phyloP scores from a whole-genome alignment of 78 protist species.

The Dictyostelium brefeldianum region DNA sequence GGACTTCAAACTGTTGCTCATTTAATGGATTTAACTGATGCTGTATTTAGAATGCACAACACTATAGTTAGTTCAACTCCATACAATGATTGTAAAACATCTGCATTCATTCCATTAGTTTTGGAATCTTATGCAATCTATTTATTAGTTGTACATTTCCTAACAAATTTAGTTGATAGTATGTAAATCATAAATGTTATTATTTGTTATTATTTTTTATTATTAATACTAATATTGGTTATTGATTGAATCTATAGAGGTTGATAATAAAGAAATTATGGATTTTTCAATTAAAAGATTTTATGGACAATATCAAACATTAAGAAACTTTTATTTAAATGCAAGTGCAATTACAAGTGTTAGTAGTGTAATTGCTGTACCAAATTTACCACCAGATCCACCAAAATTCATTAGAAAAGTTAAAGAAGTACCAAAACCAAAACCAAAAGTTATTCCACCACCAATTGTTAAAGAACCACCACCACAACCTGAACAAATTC shows the following conservation, averaged over 20 bases:
- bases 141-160: slow-evolving; percentile 65
- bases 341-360: slow-evolving; percentile 78
- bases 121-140: slow-evolving; percentile 82
- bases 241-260: slow-evolving; percentile 10
- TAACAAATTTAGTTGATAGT: slow-evolving; percentile 77
- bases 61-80: slow-evolving; percentile 55
- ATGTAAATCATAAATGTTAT: neutral
- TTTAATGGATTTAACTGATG: slow-evolving; percentile 75
- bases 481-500: slow-evolving; percentile 50
- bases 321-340: slow-evolving; percentile 76
- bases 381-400: slow-evolving; percentile 84
- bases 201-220: neutral
- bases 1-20: slow-evolving; percentile 63
- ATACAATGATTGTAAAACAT: slow-evolving; percentile 74
- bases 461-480: slow-evolving; percentile 34
- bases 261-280: slow-evolving; percentile 75
- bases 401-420: slow-evolving; percentile 71
- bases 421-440: slow-evolving; percentile 48
- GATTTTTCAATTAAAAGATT: slow-evolving; percentile 79
- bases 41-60: slow-evolving; percentile 68
- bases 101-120: slow-evolving; percentile 81
- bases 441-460: slow-evolving; percentile 48
- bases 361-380: slow-evolving; percentile 77
- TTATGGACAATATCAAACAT: slow-evolving; percentile 73
- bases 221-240: neutral